Conservation (phyloP, 2,329 filamentous ascomycete genomes). For the Ophiostoma populinum region DNA sequence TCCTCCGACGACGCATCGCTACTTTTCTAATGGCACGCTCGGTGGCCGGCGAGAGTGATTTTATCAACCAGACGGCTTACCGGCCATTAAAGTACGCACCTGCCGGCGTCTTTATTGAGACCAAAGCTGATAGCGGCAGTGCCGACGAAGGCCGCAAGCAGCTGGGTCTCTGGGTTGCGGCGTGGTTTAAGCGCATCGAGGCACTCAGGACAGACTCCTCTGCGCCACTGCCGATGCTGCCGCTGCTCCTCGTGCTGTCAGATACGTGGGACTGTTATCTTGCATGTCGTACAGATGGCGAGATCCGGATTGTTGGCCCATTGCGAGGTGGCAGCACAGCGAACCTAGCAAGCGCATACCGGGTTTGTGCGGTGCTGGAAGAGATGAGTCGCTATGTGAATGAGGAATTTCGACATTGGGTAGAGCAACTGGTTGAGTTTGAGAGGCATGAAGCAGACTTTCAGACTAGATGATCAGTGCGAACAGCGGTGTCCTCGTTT, state of each 20-base stretch:
- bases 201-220: constrained; percentile 1
- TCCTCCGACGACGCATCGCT: constrained; percentile 1
- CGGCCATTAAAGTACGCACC: background rate
- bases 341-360: constrained; percentile 2
- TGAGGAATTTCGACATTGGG: constrained; percentile 1
- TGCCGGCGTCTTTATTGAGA: background rate
- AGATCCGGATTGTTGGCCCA: constrained; percentile 3
- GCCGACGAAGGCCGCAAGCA: constrained; percentile 1
- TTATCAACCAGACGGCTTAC: constrained; percentile 1
- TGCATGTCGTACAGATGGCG: constrained; percentile 2
- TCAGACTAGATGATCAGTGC: background rate
- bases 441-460: constrained; percentile 1
- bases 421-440: background rate
- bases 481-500: no score
- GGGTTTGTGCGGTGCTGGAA: background rate
- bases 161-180: constrained; percentile 2
- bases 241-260: constrained; percentile 1
- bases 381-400: constrained; percentile 3
- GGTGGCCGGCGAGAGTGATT: constrained; percentile 2
- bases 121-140: constrained; percentile 1
- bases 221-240: background rate
- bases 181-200: constrained; percentile 3
- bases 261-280: constrained; percentile 3
- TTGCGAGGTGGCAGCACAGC: constrained; percentile 2
- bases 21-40: background rate